Conservation (phyloP, 2,329 filamentous ascomycete species). For the Aureobasidium leucospermi region DNA sequence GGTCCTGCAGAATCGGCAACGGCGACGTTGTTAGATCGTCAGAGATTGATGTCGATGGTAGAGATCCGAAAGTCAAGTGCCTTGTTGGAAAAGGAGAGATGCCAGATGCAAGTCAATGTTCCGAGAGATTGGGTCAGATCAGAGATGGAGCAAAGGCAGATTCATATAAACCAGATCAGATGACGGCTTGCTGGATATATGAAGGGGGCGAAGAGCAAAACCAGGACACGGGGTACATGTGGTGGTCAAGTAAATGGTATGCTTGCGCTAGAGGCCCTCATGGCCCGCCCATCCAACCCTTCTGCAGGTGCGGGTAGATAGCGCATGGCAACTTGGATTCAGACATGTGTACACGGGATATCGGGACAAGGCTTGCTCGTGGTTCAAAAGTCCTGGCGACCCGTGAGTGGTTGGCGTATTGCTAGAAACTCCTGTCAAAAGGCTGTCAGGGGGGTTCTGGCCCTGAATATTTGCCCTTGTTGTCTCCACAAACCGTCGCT, state of each 20-base stretch:
- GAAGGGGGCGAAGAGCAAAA: slow-evolving; percentile 1
- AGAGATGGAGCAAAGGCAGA: neutral
- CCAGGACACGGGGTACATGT: slow-evolving; percentile 3
- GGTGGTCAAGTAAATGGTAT: neutral
- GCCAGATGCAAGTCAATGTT: neutral
- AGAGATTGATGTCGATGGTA: neutral
- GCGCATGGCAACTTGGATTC: slow-evolving; percentile 1
- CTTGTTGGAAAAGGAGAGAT: neutral
- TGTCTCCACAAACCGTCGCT: slow-evolving; percentile 10
- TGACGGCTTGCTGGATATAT: neutral
- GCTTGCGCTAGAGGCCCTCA: neutral
- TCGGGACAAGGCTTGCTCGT: neutral
- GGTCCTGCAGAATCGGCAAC: neutral
- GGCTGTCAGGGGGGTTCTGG: slow-evolving; percentile 4
- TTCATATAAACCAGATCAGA: neutral
- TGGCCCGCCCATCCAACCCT: slow-evolving; percentile 3
- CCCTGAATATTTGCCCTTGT: neutral
- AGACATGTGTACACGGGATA: slow-evolving; percentile 8
- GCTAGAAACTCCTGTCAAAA: slow-evolving; percentile 4
- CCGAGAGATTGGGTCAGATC: slow-evolving; percentile 4
- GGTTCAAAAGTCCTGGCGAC: neutral
- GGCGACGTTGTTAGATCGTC: slow-evolving; percentile 2
- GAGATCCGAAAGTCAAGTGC: neutral
- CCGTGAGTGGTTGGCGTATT: slow-evolving; percentile 3
- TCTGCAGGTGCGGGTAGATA: slow-evolving; percentile 8